phyloP scores from a whole-genome alignment of 352 stramenopile species.

The Globisporangium sylvaticum region DNA sequence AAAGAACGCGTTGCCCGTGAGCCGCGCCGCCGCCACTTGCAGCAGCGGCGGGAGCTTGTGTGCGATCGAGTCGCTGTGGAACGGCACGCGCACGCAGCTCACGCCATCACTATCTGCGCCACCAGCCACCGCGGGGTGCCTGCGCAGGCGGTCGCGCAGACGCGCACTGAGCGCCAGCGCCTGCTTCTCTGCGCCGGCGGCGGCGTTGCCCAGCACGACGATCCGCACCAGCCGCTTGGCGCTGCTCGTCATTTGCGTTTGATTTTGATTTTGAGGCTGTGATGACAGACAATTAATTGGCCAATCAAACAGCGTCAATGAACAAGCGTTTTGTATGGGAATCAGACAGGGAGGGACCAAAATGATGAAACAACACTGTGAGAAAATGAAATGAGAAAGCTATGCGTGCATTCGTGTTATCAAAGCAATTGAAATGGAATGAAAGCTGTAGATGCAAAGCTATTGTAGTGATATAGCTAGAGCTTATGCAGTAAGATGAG shows the following conservation, averaged over 20 bases:
- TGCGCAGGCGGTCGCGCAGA: constrained; percentile 20
- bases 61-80: constrained; percentile 20
- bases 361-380: background rate
- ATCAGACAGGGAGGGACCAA: background rate
- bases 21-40: constrained; percentile 33
- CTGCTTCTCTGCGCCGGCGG: constrained; percentile 75
- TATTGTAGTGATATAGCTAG: background rate
- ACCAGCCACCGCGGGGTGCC: background rate
- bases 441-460: background rate
- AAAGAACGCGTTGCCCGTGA: constrained; percentile 40
- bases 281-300: background rate
- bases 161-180: constrained; percentile 47
- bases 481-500: background rate
- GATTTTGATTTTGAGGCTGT: background rate
- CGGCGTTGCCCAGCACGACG: constrained; percentile 67
- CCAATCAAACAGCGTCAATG: background rate
- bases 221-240: constrained; percentile 25
- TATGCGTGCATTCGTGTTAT: background rate
- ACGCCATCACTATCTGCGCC: constrained; percentile 23
- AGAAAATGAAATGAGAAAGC: background rate
- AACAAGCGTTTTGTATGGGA: background rate
- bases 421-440: background rate
- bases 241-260: constrained; percentile 4
- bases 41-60: constrained; percentile 35
- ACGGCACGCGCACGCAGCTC: constrained; percentile 31